Conservation (phyloP, 768 basidiomycete species). For the Mycena galericulata region DNA sequence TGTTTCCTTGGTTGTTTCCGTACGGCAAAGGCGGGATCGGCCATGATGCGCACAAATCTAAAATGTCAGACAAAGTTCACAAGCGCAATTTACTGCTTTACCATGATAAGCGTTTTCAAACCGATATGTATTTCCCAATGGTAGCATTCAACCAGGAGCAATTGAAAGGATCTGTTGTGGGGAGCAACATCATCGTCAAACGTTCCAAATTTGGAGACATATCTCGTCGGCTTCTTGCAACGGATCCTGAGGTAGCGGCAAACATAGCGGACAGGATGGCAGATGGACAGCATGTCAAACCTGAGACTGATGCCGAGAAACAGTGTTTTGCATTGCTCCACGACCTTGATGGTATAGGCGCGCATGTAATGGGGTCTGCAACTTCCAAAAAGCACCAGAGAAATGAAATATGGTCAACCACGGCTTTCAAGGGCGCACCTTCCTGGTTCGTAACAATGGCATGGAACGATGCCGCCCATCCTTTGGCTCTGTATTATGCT, state of each 20-base stretch:
- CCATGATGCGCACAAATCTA: neutral
- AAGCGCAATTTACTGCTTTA: constrained; percentile 46
- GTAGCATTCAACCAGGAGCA: constrained; percentile 55
- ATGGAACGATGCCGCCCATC: constrained; percentile 46
- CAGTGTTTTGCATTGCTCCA: constrained; percentile 47
- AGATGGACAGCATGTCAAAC: constrained; percentile 40
- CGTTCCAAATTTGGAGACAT: constrained; percentile 42
- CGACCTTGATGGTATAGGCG: constrained; percentile 50
- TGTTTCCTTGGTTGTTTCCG: constrained; percentile 39
- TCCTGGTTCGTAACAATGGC: constrained; percentile 50
- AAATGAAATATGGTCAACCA: constrained; percentile 48
- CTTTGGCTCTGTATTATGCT: constrained; percentile 38
- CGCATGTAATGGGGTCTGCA: constrained; percentile 43
- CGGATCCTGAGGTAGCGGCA: constrained; percentile 39
- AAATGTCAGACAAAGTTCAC: constrained; percentile 30
- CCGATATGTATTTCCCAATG: constrained; percentile 44
- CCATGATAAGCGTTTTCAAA: constrained; percentile 44
- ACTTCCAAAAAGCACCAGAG: constrained; percentile 43
- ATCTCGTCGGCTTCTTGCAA: constrained; percentile 31
- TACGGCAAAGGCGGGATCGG: constrained; percentile 44
- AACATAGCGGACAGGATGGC: constrained; percentile 36
- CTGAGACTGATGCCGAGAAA: constrained; percentile 46
- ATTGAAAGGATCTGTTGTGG: constrained; percentile 42
- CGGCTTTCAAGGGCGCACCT: constrained; percentile 40
- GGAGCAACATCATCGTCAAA: constrained; percentile 45